A percentile compares a stretch with the other conserved stretches of the same genome.
Evolutionary conservation across 129 eudicot genomes (phyloP).

Genomic region (Tanacetum coccineum): DNA sequence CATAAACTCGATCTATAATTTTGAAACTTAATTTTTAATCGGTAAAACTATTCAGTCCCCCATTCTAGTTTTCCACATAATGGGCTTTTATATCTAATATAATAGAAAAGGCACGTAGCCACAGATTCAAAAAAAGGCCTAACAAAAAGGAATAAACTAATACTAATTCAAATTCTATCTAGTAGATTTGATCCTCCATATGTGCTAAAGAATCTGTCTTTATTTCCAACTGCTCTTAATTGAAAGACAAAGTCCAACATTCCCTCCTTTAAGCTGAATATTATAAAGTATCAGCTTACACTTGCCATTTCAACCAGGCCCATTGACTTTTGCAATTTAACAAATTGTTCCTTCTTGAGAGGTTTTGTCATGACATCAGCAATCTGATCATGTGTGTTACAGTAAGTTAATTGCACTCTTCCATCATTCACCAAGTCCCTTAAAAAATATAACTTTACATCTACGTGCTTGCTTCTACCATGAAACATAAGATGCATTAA

Average conservation of each 20-base stretch:
- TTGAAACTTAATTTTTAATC: too few species aligned
- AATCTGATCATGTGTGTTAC: background rate
- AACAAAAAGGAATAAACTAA: background rate
- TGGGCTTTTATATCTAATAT: too few species aligned
- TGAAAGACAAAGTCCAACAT: background rate
- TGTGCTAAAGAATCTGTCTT: conserved; percentile 3
- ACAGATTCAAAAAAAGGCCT: background rate
- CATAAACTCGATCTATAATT: too few species aligned
- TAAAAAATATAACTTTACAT: background rate
- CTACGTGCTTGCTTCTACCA: background rate
- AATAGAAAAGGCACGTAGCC: background rate
- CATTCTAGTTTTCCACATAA: too few species aligned
- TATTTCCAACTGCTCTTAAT: background rate
- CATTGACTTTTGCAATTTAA: background rate
- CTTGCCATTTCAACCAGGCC: background rate
- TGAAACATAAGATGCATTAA: background rate
- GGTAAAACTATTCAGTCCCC: too few species aligned
- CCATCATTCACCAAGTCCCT: background rate
- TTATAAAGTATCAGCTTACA: conserved; percentile 6
- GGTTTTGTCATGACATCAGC: background rate
- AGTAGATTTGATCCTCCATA: background rate
- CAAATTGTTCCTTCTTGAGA: background rate
- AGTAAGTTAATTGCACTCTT: background rate
- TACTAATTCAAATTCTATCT: background rate
- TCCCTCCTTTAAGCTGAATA: conserved; percentile 12